A percentile compares a stretch with the other conserved stretches of the same genome.
phyloP scores from a whole-genome alignment of 2,329 filamentous ascomycete species.

The Trichoderma simmonsii region DNA sequence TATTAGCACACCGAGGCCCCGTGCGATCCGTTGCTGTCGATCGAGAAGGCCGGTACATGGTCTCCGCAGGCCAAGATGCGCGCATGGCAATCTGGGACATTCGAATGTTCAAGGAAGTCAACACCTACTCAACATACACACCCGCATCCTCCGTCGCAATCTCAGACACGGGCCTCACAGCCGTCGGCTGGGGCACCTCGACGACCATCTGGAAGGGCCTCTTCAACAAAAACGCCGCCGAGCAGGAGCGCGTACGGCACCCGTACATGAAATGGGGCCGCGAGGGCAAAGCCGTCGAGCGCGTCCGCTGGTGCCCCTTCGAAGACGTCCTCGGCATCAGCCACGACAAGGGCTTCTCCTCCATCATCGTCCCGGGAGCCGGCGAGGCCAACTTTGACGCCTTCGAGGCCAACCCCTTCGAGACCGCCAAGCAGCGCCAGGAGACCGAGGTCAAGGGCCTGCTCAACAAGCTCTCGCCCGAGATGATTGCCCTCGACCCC shows the following conservation, averaged over 20 bases:
- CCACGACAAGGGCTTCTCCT: slow-evolving; percentile 83
- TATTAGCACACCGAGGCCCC: slow-evolving; percentile 84
- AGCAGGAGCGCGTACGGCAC: slow-evolving; percentile 76
- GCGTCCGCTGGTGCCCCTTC: slow-evolving; percentile 87
- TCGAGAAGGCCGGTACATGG: slow-evolving; percentile 91
- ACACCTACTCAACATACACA: slow-evolving; percentile 79
- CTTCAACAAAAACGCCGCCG: slow-evolving; percentile 67
- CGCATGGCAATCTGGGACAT: slow-evolving; percentile 97
- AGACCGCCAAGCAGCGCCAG: slow-evolving; percentile 87
- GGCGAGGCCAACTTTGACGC: slow-evolving; percentile 96
- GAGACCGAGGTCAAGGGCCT: slow-evolving; percentile 86
- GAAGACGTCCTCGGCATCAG: slow-evolving; percentile 88
- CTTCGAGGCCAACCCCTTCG: slow-evolving; percentile 91
- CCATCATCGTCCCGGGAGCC: slow-evolving; percentile 87
- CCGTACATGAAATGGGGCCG: slow-evolving; percentile 95
- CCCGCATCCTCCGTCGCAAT: slow-evolving; percentile 83
- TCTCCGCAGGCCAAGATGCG: slow-evolving; percentile 82
- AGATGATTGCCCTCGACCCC: slow-evolving; percentile 95
- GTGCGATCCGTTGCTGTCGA: slow-evolving; percentile 84
- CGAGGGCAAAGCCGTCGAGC: slow-evolving; percentile 76
- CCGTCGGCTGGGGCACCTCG: slow-evolving; percentile 87
- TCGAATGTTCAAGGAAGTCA: slow-evolving; percentile 87
- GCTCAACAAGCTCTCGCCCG: slow-evolving; percentile 90
- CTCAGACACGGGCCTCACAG: slow-evolving; percentile 82
- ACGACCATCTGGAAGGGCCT: slow-evolving; percentile 89